These are phyloP conservation scores for Alternaria novae-zelandiae DNA, from an alignment of 2,329 filamentous ascomycete species.

Conservation along the genomic window DNA sequence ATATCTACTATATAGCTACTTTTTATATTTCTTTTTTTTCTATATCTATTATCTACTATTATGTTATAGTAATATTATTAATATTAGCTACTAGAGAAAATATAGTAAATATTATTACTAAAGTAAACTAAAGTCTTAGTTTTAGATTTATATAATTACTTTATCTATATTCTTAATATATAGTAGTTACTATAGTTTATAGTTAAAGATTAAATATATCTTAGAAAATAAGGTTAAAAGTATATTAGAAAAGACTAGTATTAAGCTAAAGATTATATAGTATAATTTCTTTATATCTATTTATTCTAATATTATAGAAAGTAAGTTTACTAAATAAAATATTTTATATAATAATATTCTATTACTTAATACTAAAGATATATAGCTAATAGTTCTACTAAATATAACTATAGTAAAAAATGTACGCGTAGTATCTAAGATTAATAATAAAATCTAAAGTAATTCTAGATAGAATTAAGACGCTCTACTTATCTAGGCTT, in stretches of 20 bases:
- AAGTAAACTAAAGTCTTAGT: slow-evolving; percentile 8
- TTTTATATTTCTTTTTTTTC: too few species aligned
- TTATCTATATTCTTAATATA: neutral
- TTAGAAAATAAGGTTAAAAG: neutral
- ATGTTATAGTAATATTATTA: too few species aligned
- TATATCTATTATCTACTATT: too few species aligned
- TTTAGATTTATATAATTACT: slow-evolving; percentile 5
- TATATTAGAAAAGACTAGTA: neutral
- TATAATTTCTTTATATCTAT: slow-evolving; percentile 4
- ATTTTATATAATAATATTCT: neutral
- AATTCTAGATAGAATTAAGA: too few species aligned
- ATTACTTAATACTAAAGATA: neutral
- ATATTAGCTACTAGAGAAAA: neutral
- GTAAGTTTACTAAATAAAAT: neutral
- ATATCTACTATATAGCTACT: neutral
- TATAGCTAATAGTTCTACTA: neutral
- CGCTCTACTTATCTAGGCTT: too few species aligned
- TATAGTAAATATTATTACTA: slow-evolving; percentile 1
- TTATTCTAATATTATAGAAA: neutral
- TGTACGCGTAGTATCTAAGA: neutral
- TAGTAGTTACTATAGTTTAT: neutral
- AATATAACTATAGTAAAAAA: slow-evolving; percentile 1
- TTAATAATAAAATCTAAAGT: neutral
- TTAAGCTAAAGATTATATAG: slow-evolving; percentile 5
- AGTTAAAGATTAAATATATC: slow-evolving; percentile 1